Evolutionary conservation across 345 rosid species (phyloP).

Genomic region (Bruguiera gymnorhiza): DNA sequence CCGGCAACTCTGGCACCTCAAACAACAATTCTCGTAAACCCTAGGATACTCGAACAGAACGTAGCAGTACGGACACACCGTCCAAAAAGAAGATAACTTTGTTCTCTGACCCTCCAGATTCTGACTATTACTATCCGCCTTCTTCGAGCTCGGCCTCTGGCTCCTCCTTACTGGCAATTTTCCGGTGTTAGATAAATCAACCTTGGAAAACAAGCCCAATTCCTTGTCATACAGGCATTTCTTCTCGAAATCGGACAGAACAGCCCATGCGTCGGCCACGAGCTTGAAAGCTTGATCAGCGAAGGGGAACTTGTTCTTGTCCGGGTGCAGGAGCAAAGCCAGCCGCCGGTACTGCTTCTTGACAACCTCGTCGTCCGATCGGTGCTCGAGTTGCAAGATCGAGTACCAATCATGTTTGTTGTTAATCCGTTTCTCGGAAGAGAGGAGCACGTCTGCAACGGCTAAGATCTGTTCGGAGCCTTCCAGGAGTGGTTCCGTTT

Average conservation of each 20-base stretch:
- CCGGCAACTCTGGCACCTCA: conserved; percentile 69
- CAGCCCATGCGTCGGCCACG: conserved; percentile 81
- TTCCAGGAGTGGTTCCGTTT: conserved; percentile 80
- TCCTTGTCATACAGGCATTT: conserved; percentile 62
- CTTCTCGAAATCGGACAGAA: conserved; percentile 55
- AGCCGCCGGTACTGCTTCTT: conserved; percentile 79
- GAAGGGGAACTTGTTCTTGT: conserved; percentile 67
- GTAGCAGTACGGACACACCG: conserved; percentile 89
- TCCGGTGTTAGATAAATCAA: conserved; percentile 44
- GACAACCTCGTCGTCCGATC: conserved; percentile 46
- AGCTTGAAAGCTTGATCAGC: conserved; percentile 84
- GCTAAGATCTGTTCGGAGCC: conserved; percentile 93
- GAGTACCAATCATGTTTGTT: conserved; percentile 77
- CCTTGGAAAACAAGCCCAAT: conserved; percentile 48
- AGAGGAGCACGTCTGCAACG: conserved; percentile 65
- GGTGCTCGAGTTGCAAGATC: conserved; percentile 66
- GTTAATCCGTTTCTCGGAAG: conserved; percentile 57
- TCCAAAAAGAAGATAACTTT: conserved; percentile 70
- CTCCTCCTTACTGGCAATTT: conserved; percentile 49
- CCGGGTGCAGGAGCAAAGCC: conserved; percentile 87
- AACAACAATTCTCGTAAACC: conserved; percentile 75
- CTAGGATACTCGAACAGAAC: conserved; percentile 70
- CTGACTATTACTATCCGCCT: not conserved
- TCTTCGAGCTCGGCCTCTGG: conserved; percentile 5
- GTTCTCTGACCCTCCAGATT: conserved; percentile 17